Evolutionary conservation across 2,329 filamentous ascomycete species (phyloP).

Genomic region (Gyromitra esculenta): DNA sequence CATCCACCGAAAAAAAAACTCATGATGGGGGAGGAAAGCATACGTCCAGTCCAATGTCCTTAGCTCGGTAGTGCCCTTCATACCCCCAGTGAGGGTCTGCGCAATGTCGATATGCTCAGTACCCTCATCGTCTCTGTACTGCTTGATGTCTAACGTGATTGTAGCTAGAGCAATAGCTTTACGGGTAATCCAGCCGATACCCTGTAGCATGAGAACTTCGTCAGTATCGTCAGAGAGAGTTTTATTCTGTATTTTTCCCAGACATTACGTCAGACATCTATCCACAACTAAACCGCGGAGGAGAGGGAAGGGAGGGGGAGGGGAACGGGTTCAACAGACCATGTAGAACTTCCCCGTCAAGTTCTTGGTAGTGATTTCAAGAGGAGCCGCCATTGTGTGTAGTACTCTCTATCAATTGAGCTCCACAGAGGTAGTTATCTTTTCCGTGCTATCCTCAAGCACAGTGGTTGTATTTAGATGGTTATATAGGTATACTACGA

Average conservation of each 20-base stretch:
- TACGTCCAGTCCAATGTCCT: slow-evolving; percentile 68
- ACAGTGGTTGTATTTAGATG: not conserved
- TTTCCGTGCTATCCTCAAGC: not conserved
- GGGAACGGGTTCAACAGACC: slow-evolving; percentile 63
- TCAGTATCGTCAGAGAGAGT: slow-evolving; percentile 75
- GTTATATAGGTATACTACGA: slow-evolving; percentile 10
- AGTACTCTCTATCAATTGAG: not conserved
- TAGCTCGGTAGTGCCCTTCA: slow-evolving; percentile 72
- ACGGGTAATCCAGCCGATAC: slow-evolving; percentile 75
- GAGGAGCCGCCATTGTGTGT: slow-evolving; percentile 74
- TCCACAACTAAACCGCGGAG: not conserved
- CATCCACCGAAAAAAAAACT: not conserved
- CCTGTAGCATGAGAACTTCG: slow-evolving; percentile 75
- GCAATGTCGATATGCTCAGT: slow-evolving; percentile 75
- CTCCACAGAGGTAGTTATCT: not conserved
- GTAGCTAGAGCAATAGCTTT: slow-evolving; percentile 76
- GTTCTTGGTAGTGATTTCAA: slow-evolving; percentile 72
- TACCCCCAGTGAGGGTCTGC: slow-evolving; percentile 75
- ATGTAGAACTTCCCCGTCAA: slow-evolving; percentile 76
- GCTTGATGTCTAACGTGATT: slow-evolving; percentile 66
- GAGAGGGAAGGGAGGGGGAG: not conserved
- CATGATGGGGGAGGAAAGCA: not conserved
- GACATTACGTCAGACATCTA: slow-evolving; percentile 16
- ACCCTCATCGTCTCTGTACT: slow-evolving; percentile 63
- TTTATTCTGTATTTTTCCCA: slow-evolving; percentile 71